Evolutionary conservation across 345 rosid species (phyloP).

Genomic region (Conringia planisiliqua): DNA sequence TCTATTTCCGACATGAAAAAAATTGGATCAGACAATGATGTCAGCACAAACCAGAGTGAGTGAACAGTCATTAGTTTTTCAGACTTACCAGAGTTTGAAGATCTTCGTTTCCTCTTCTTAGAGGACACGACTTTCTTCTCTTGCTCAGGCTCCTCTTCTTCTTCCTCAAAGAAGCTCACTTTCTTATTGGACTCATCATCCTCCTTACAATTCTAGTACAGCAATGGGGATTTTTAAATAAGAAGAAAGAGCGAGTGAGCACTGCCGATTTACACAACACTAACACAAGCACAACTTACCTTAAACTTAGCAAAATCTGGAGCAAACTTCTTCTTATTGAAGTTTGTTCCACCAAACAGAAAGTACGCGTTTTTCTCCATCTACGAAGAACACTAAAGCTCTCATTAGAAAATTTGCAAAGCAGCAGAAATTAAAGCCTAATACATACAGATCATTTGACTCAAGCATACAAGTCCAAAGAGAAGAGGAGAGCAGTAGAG

Average conservation of each 20-base stretch:
- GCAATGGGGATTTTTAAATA: not conserved
- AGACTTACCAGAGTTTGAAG: conserved; percentile 43
- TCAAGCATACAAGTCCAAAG: too few species aligned
- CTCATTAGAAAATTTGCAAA: not conserved
- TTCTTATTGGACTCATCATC: conserved; percentile 32
- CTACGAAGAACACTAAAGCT: not conserved
- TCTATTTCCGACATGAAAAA: conserved; percentile 26
- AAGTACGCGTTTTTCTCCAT: conserved; percentile 72
- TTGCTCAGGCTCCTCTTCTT: conserved; percentile 33
- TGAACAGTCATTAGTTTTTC: not conserved
- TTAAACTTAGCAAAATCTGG: conserved; percentile 58
- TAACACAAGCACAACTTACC: conserved; percentile 30
- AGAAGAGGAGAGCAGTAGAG: not conserved
- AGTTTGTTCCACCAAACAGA: conserved; percentile 70
- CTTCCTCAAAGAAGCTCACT: conserved; percentile 37
- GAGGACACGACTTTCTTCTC: conserved; percentile 30
- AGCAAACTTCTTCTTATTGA: conserved; percentile 61
- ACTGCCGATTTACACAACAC: not conserved
- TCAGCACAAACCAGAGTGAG: not conserved
- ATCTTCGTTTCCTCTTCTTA: conserved; percentile 64
- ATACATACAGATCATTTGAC: too few species aligned
- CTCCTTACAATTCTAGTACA: conserved; percentile 40
- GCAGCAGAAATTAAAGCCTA: too few species aligned
- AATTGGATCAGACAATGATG: not conserved
- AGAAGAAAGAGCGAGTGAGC: not conserved